Evolutionary conservation across 257 asterid species (phyloP).

Genomic region (Dorcoceras hygrometricum): DNA sequence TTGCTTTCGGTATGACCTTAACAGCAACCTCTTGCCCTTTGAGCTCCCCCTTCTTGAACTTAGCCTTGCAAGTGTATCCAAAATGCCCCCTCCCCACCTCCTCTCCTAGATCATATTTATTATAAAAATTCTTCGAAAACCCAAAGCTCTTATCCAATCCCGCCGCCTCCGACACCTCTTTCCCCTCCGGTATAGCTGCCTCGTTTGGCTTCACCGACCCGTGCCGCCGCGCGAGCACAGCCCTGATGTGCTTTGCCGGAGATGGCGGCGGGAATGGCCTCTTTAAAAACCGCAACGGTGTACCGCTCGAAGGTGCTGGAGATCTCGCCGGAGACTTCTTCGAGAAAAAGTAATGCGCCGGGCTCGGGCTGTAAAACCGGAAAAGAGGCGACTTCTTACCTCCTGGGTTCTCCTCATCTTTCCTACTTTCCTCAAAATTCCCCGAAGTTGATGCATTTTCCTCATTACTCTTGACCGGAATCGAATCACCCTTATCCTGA

Average conservation of each 20-base stretch:
- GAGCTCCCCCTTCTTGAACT: conserved; percentile 56
- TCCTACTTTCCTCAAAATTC: conserved; percentile 20
- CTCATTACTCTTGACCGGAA: conserved; percentile 20
- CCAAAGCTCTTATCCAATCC: conserved; percentile 57
- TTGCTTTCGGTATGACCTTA: conserved; percentile 57
- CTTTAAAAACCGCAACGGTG: conserved; percentile 51
- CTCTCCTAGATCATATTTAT: conserved; percentile 53
- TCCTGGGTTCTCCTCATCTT: conserved; percentile 28
- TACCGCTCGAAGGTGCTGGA: conserved; percentile 25
- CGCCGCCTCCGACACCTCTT: conserved; percentile 34
- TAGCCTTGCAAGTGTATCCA: conserved; percentile 62
- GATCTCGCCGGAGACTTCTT: conserved; percentile 64
- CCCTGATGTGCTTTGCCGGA: conserved; percentile 63
- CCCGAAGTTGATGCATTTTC: conserved; percentile 14
- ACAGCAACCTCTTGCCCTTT: conserved; percentile 62
- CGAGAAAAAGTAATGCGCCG: conserved; percentile 49
- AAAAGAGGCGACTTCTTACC: conserved; percentile 55
- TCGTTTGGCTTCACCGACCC: conserved; percentile 63
- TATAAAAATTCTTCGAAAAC: conserved; percentile 49
- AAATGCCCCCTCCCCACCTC: conserved; percentile 69
- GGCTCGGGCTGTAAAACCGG: conserved; percentile 62
- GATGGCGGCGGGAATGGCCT: conserved; percentile 62
- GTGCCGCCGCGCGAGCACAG: conserved; percentile 49
- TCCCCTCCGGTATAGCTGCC: conserved; percentile 44
- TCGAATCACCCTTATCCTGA: conserved; percentile 12